These are phyloP conservation scores for Hypsizygus marmoreus DNA, from an alignment of 768 basidiomycete genomes.

Conservation along the genomic window DNA sequence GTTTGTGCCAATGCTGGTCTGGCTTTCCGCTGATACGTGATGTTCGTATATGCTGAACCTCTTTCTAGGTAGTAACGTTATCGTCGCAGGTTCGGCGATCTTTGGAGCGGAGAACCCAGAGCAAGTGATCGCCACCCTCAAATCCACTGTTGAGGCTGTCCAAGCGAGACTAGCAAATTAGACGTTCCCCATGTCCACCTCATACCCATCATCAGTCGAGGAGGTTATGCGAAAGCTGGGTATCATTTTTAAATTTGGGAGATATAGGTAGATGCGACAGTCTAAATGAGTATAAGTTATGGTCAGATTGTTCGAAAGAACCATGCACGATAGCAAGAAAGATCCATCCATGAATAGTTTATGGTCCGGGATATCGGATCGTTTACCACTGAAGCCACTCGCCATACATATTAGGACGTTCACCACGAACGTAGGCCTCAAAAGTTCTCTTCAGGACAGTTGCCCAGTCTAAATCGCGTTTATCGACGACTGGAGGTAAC, in stretches of 20 bases:
- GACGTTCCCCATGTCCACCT: neutral
- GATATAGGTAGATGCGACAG: slow-evolving; percentile 5
- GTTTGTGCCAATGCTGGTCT: slow-evolving; percentile 87
- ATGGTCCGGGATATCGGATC: neutral
- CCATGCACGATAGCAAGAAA: no score
- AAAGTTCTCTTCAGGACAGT: slow-evolving; percentile 95
- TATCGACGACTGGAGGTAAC: slow-evolving; percentile 58
- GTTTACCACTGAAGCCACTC: slow-evolving; percentile 65
- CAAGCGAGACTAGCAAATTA: slow-evolving; percentile 46
- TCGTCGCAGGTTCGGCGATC: slow-evolving; percentile 96
- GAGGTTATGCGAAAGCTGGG: neutral
- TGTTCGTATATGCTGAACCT: neutral
- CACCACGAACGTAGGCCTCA: slow-evolving; percentile 88
- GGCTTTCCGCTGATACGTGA: slow-evolving; percentile 10
- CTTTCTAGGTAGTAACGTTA: slow-evolving; percentile 87
- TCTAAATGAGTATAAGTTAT: slow-evolving; percentile 7
- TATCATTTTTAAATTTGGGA: no score
- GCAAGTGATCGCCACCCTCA: slow-evolving; percentile 72
- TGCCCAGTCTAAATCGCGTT: slow-evolving; percentile 86
- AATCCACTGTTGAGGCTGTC: slow-evolving; percentile 67
- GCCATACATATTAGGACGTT: slow-evolving; percentile 94
- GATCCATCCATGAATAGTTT: neutral
- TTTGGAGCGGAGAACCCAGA: slow-evolving; percentile 82
- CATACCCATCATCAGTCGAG: neutral
- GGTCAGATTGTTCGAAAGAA: no score